Evolutionary conservation across 2,329 filamentous ascomycete species (phyloP), one percentile per base, ranked within the genome.

Genomic region (Venturia oleaginea): DNA sequence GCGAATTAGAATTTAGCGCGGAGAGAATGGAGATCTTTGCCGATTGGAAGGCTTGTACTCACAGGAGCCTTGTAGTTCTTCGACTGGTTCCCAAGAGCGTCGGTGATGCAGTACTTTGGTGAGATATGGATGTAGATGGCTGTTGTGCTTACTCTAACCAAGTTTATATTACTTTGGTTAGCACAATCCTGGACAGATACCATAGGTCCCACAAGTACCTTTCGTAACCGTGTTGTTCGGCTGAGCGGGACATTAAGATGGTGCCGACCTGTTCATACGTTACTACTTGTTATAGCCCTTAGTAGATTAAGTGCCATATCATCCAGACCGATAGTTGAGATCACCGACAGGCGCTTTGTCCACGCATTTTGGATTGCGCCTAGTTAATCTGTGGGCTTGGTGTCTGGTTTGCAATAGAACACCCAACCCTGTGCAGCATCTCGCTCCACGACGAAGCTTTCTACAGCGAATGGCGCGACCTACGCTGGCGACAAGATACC

Each of bases 101-200:
- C 70, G 0, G 68, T 68, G 59, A 77, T 69, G 54, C 73, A 90
- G 75, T 86, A 90, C 78, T 91, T 89, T 1, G 88, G 86, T 19
- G 79, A 83, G n/a, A 84, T 82, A 73, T 91, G 88, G 43, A 81
- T 76, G 76, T 85, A 91, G 54, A 42, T 54, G 7, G 24, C 61
- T 30, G 10, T 65, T 67, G 79, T 79, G 32, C 79, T 80, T 62
- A 59, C 61, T 62, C 27, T 37, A 30, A 19, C 61, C 61, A 62
- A 17, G 38, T 59, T 2, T 32, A 1, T 4, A 57, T 57, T 40
- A 62, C 34, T 62, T 51, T 62, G 2, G 61, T 62, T 11, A 11
- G 24, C 22, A 27, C 22, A 24, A 19, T 62, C 27, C 27, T 19
- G 40, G 40, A 30, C 61, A 62, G 22, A 32, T 51, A 4, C 43